Evolutionary conservation across 2,329 filamentous ascomycete species (phyloP), one percentile per base, ranked within the genome.

Genomic region (Phaeosphaeria sp.): DNA sequence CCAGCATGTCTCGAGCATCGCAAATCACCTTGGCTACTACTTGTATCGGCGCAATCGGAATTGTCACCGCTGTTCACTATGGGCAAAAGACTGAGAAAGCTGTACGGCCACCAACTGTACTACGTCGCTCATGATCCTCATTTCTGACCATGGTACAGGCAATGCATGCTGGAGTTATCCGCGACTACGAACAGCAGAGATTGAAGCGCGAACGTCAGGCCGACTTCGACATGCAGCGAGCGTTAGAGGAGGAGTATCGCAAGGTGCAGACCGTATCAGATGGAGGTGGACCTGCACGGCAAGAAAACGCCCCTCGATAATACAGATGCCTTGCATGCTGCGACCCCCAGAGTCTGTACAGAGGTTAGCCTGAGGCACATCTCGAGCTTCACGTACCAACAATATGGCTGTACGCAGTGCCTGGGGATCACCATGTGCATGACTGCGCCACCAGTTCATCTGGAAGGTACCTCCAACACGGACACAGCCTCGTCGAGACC

Each of bases 121-220:
- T 30, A 15, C 3, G 30, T 11, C 33, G 22, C 13, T n/a, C 22
- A 25, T n/a, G 10, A n/a, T 22, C 20, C 2, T n/a, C 18, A 39
- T 52, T 33, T 48, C 64, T 71, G 43, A 71, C 44, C 20, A 25
- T 57, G 27, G 30, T 23, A 33, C 62, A 94, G 95, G 91, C 92
- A 56, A 99, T 99, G 95, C 95, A 99, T 73, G 87, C 90, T 66
- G 95, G 95, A 46, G 95, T 99, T 43, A 82, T 98, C 64, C 91
- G 94, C 63, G 95, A 99, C 73, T 90, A 97, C 84, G 94, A 98
- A 74, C 92, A 96, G 73, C 93, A 97, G 76, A 88, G 91, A 46
- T 77, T 97, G 65, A 97, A 97, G 80, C 86, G 87, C 65, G 95
- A 99, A 77, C 89, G 95, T 58, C 91, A 96, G 77, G 87, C 93